phyloP scores from a whole-genome alignment of 306 rosid species.

The Quercus mongolica region DNA sequence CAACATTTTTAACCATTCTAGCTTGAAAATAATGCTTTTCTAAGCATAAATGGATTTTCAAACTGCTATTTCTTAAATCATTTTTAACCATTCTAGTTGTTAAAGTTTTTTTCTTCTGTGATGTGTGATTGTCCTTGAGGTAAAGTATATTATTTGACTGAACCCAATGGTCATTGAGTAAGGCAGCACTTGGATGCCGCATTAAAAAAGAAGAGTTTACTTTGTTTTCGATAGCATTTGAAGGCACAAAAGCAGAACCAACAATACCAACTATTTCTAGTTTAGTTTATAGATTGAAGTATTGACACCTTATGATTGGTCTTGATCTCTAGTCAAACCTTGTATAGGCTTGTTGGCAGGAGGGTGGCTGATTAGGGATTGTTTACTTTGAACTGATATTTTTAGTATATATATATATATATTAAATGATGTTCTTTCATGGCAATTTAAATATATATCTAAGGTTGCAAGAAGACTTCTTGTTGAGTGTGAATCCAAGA shows the following conservation, averaged over 20 bases:
- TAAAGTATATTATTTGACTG: background rate
- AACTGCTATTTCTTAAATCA: no score
- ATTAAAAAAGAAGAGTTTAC: background rate
- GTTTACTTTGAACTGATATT: background rate
- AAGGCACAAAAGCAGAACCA: no score
- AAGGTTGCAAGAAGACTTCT: conserved; percentile 68
- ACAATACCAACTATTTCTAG: no score
- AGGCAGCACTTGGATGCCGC: background rate
- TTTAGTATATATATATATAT: no score
- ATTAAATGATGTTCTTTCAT: background rate
- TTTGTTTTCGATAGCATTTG: background rate
- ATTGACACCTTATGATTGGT: background rate
- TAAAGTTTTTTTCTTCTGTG: no score
- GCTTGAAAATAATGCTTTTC: background rate
- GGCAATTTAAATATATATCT: background rate
- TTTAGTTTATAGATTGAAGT: no score
- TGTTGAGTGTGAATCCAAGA: conserved; percentile 58
- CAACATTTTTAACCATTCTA: background rate
- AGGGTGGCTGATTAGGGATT: background rate
- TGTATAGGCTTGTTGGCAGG: background rate
- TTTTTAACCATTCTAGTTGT: no score
- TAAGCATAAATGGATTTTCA: no score
- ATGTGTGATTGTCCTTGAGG: background rate
- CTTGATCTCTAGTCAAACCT: background rate
- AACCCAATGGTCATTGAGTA: background rate